A percentile compares a stretch with the other conserved stretches of the same genome.
Evolutionary conservation across 768 basidiomycete species (phyloP).

Genomic region (Lactifluus echinatus): DNA sequence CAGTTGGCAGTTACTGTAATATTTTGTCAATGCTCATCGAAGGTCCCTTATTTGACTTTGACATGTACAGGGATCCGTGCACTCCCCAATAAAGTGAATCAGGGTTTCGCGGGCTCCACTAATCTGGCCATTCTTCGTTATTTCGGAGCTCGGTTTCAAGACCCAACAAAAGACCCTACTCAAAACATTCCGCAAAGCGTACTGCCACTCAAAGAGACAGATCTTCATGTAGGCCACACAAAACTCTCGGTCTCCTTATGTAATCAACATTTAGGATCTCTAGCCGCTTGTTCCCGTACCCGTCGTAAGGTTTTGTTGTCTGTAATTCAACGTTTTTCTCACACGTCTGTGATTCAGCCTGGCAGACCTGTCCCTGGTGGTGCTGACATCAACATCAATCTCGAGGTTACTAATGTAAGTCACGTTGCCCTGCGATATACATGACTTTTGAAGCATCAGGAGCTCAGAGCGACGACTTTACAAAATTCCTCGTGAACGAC

Average conservation of each 20-base stretch:
- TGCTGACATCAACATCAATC: too few relatives aligned
- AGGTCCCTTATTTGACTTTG: background rate
- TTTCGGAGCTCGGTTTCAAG: background rate
- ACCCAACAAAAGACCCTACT: slow-evolving; percentile 3
- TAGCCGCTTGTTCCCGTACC: background rate
- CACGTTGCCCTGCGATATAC: background rate
- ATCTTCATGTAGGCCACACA: slow-evolving; percentile 7
- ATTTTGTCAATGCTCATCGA: background rate
- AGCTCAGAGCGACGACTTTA: background rate
- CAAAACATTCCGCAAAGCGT: background rate
- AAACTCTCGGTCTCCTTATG: background rate
- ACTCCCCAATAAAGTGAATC: background rate
- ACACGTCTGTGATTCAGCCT: background rate
- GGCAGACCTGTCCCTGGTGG: too few relatives aligned
- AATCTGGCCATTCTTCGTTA: slow-evolving; percentile 22
- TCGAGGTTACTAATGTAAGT: too few relatives aligned
- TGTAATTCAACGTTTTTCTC: too few relatives aligned
- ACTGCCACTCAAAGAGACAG: slow-evolving; percentile 1
- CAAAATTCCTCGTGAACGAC: background rate
- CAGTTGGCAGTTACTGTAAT: background rate
- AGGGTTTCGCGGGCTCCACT: background rate
- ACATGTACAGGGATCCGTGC: slow-evolving; percentile 8
- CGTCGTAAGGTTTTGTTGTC: slow-evolving; percentile 16
- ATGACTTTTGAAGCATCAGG: background rate
- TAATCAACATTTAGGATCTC: slow-evolving; percentile 1